phyloP scores from a whole-genome alignment of 2,329 filamentous ascomycete species.

The Chaetomiaceae sp. region DNA sequence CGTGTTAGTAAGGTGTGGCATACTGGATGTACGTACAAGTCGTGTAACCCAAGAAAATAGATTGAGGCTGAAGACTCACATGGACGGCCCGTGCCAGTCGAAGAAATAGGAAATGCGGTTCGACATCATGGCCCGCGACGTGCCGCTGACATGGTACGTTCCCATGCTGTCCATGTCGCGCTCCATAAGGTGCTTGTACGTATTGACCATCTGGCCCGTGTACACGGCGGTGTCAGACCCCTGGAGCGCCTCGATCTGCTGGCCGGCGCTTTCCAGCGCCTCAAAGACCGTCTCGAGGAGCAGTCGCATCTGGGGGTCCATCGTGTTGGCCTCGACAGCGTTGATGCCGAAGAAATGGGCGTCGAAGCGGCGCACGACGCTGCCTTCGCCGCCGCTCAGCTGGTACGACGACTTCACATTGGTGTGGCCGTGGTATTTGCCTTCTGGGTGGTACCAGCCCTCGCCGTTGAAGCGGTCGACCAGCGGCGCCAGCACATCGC shows the following conservation, averaged over 20 bases:
- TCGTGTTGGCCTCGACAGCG: constrained; percentile 11
- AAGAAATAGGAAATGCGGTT: constrained; percentile 34
- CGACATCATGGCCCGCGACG: constrained; percentile 25
- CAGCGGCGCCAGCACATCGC: constrained; percentile 5
- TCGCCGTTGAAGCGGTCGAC: constrained; percentile 10
- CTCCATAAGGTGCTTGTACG: constrained; percentile 21
- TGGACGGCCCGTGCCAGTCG: constrained; percentile 15
- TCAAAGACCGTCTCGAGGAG: constrained; percentile 20
- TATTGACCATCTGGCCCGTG: constrained; percentile 28
- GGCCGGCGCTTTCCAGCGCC: constrained; percentile 23
- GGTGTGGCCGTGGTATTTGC: constrained; percentile 6
- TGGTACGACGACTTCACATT: constrained; percentile 15
- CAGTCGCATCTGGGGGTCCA: constrained; percentile 19
- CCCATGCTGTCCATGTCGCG: constrained; percentile 10
- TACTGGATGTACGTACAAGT: no score
- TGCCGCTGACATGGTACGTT: constrained; percentile 26
- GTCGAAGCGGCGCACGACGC: constrained; percentile 12
- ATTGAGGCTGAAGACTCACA: neutral
- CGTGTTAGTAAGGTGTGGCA: no score
- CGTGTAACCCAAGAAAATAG: no score
- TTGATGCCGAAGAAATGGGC: constrained; percentile 17
- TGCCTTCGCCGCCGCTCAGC: constrained; percentile 9
- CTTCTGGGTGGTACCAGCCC: constrained; percentile 15
- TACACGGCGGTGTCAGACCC: constrained; percentile 29
- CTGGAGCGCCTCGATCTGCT: constrained; percentile 21